Conservation (phyloP, 2,329 filamentous ascomycete genomes). For the Ceratocystis eucalypticola region DNA sequence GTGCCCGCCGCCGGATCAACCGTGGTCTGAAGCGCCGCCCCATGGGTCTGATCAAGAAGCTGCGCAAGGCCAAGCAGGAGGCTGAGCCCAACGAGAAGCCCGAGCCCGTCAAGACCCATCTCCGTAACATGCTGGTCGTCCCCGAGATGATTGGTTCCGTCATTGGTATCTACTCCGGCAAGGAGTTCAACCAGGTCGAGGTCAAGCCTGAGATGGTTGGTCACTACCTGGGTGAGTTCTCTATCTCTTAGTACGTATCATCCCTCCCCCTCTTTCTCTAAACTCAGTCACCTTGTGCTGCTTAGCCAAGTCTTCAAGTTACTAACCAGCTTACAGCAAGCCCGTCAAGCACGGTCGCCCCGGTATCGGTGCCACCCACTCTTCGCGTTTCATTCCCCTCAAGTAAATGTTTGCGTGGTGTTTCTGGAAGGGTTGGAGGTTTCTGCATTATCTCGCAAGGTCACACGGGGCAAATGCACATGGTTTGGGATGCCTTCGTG, state of each 20-base stretch:
- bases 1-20: slow-evolving; percentile 98
- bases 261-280: neutral
- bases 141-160: slow-evolving; percentile 99
- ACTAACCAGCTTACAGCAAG: slow-evolving; percentile 58
- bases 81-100: slow-evolving; percentile 99
- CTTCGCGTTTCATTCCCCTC: slow-evolving; percentile 99
- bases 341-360: slow-evolving; percentile 99
- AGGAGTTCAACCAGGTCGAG: slow-evolving; percentile 99
- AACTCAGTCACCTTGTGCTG: neutral
- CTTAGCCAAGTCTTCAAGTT: neutral
- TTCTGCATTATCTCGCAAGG: slow-evolving; percentile 33
- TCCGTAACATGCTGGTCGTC: slow-evolving; percentile 99
- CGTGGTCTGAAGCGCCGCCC: slow-evolving; percentile 99
- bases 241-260: slow-evolving; percentile 88
- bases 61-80: slow-evolving; percentile 98
- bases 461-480: slow-evolving; percentile 15
- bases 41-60: slow-evolving; percentile 99
- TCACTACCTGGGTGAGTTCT: slow-evolving; percentile 98
- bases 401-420: slow-evolving; percentile 51
- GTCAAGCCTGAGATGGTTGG: slow-evolving; percentile 99
- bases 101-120: slow-evolving; percentile 96
- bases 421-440: slow-evolving; percentile 29
- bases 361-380: slow-evolving; percentile 99
- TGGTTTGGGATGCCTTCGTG: slow-evolving; percentile 19
- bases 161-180: slow-evolving; percentile 98